Evolutionary conservation across 306 rosid genomes (phyloP), one percentile per base, ranked within the genome.

Genomic region (Sicyos edulis): DNA sequence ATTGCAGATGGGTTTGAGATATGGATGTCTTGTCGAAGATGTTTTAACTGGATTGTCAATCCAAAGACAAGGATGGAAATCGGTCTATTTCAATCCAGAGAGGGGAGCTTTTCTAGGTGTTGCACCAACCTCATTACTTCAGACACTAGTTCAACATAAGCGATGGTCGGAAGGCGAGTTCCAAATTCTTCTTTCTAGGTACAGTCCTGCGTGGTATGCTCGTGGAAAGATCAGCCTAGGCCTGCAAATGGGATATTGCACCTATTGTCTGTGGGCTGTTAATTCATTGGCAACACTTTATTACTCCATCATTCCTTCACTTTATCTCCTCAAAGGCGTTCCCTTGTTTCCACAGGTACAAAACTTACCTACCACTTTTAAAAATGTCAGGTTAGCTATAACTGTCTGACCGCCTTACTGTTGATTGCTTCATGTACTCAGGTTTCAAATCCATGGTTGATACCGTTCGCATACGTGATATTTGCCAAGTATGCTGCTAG

Each of bases 151-250:
- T 53, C 96, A 92, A 37, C 96, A 92, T 17, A 92, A 90, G 85
- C 86, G 98, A 80, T 88, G 96, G 96, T 85, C 92, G 8, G 92
- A 88, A 83, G 98, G 98, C 3, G 85, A 86, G 26, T 59, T 92
- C 11, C 90, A 80, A 13, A 80, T 92, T 69, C 14, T 88, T 68
- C 42, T 90, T 64, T 85, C 98, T 0, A 82, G 76, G 76, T 84
- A 78, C 34, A 88, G 90, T 68, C 91, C 91, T 42, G 88, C 74
- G 0, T 80, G 85, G 90, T 70, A 59, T 84, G 89, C 82, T 19
- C 47, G 40, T 73, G 87, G 89, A 69, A 85, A 72, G 76, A 85
- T 92, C 17, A 86, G 79, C 47, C 22, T 86, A 1, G 92, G 92
- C 63, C 90, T 82, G 11, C 91, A 65, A 79, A 78, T 92, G 85